A percentile compares a stretch with the other conserved stretches of the same genome.
Conservation (phyloP, 768 basidiomycete genomes). For the Auriscalpium microsporum region DNA sequence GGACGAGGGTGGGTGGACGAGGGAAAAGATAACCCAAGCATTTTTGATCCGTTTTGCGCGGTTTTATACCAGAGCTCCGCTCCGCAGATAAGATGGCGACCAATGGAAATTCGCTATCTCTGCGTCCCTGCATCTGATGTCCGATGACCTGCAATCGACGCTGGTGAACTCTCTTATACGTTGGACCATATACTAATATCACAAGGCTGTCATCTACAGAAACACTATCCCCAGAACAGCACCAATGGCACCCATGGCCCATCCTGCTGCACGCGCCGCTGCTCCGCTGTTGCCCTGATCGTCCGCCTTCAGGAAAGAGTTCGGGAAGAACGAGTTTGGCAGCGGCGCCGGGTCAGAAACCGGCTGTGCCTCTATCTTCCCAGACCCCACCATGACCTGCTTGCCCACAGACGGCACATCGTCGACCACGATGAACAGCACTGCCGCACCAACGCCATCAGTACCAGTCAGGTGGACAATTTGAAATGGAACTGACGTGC, state of each 20-base stretch:
- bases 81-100: too few relatives aligned
- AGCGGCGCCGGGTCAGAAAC: constrained; percentile 19
- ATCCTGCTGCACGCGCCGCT: neutral
- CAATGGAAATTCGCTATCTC: too few relatives aligned
- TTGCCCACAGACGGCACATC: constrained; percentile 68
- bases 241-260: neutral
- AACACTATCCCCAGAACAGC: neutral
- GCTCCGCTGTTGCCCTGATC: neutral
- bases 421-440: constrained; percentile 71
- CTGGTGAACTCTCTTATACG: too few relatives aligned
- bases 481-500: constrained; percentile 26
- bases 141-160: too few relatives aligned
- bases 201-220: neutral
- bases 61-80: too few relatives aligned
- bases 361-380: constrained; percentile 53
- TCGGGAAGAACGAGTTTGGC: constrained; percentile 13
- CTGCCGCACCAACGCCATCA: constrained; percentile 1
- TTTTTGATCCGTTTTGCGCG: too few relatives aligned
- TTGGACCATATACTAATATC: neutral
- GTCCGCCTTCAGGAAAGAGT: neutral
- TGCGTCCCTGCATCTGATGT: too few relatives aligned
- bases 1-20: neutral
- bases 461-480: neutral
- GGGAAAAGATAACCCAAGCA: neutral
- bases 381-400: constrained; percentile 71